Base-by-base conservation (phyloP, 805 yeast species). In the Tetrapisispora iriomotensis region DNA sequence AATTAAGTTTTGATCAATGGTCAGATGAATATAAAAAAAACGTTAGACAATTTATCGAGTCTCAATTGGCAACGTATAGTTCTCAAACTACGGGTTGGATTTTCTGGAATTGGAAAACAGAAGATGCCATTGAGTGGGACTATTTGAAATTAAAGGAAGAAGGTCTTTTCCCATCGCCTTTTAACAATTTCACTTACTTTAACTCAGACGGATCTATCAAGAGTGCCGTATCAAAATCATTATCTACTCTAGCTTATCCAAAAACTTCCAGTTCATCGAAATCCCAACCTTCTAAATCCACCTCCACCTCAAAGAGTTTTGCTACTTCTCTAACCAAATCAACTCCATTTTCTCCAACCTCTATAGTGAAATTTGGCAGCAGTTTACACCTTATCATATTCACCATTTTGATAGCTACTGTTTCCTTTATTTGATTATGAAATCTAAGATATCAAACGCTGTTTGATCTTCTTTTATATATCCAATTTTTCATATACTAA, bases 71-170 rank as follows among this genome's bases (percentile, higher is more conserved):
- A 36, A 65, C 73, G 22, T 79, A 67, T 52, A 62, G 62, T 17
- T 50, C 54, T n/a, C 47, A 62, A 38, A 64, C 68, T 26, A 61
- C 62, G 9, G 86, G 86, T 0, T 79, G 79, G 74, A 71, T 79
- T 28, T 79, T 78, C 50, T 80, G 86, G 87, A 75, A 76, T 48
- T 79, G 70, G 63, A 79, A 77, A 53, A 78, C 84, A 0, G 87
- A 80, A 50, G 54, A 61, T 40, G 73, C 82, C 1, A 62, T 74
- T 17, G 85, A 78, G 53, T 79, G 86, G 85, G 84, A 79, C 52
- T 71, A 76, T 50, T 52, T 63, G 39, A 61, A 68, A 38, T 64
- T 81, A 48, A 68, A 73, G 8, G 56, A 67, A 15, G 51, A 65
- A 25, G 74, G 64, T 3, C 53, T 81, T 35, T 74, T 81, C 60